Evolutionary conservation across 192 early-diverging fungal genomes (phyloP), one percentile per base, ranked within the genome.

Genomic region (Linnemannia exigua): DNA sequence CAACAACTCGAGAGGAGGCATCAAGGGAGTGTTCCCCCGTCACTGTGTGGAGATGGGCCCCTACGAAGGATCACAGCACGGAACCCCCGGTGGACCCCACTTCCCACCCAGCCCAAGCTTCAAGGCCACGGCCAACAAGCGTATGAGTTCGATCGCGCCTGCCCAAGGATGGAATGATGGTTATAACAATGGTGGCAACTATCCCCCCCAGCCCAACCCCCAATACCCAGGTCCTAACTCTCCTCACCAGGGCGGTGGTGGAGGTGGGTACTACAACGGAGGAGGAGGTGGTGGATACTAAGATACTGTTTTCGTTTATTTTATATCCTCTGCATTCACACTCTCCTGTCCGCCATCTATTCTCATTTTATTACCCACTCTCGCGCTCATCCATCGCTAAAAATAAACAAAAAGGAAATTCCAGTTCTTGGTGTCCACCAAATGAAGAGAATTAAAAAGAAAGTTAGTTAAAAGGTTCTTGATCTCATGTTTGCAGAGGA

Each of bases 11-110:
- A 87, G 87, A 17, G 88, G 82, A 4, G 83, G 87, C 46, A 69
- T 74, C 35, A 79, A 88, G 67, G 92, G 92, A 66, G 91, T 92
- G 6, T 92, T 93, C 88, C 92, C 92, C 19, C 79, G 87, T 58
- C 89, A 91, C 61, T 92, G 91, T 72, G 79, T 92, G 17, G 88
- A 91, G 33, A 81, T 87, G 79, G 81, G 81, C 0, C 70, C 79
- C 8, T 80, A 86, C 33, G 79, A 74, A 31, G 73, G 44, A 17
- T 66, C 78, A 47, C 84, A 86, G 54, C 68, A 86, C n/a, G 79
- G 74, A 47, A 73, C 66, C 16, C 66, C 61, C 17, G 81, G 72
- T 8, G 81, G 77, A 46, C 77, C 73, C 41, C 75, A 79, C 22
- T 86, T 73, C 70, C 84, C 84, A 37, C 84, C 77, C 14, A 80